Evolutionary conservation across 768 basidiomycete species (phyloP), one percentile per base, ranked within the genome.

Genomic region (Paxillus involutus): DNA sequence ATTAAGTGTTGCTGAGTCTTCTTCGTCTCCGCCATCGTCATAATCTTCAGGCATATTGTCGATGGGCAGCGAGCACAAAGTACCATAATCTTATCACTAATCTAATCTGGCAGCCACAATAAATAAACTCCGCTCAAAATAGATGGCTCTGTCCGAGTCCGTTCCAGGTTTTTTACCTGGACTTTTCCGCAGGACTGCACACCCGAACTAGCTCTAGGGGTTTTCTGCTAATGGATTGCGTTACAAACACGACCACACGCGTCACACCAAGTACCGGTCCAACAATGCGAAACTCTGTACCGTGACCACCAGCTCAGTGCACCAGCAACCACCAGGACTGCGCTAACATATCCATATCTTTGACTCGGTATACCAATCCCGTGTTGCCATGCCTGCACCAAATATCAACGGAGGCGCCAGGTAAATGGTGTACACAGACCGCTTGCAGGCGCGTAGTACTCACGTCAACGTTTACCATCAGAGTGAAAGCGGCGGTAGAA

Each of bases 181-280:
- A n/a, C n/a, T n/a, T n/a, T n/a, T n/a, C n/a, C n/a, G n/a, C n/a
- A n/a, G n/a, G n/a, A n/a, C n/a, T n/a, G n/a, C n/a, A n/a, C n/a
- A n/a, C n/a, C n/a, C n/a, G n/a, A n/a, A n/a, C n/a, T n/a, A n/a
- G n/a, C n/a, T n/a, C n/a, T n/a, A 66, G 62, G 64, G 64, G 53
- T 16, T 32, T 2, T 45, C 51, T 50, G 1, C 41, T 40, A 55
- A 56, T 56, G 49, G 58, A 47, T 26, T 56, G 35, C 39, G 16
- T 3, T 48, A 58, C 61, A 71, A 70, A 70, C 51, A 59, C 6
- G 49, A 60, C 68, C 65, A 71, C 63, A 71, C 67, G 67, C 65
- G 70, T 63, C 53, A 47, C 57, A 42, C 16, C 37, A 19, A 16
- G 11, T 33, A 33, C 26, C 17, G n/a, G n/a, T n/a, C n/a, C n/a